Evolutionary conservation across 768 basidiomycete genomes (phyloP), one percentile per base, ranked within the genome.

Genomic region (Trametopsis cervina): DNA sequence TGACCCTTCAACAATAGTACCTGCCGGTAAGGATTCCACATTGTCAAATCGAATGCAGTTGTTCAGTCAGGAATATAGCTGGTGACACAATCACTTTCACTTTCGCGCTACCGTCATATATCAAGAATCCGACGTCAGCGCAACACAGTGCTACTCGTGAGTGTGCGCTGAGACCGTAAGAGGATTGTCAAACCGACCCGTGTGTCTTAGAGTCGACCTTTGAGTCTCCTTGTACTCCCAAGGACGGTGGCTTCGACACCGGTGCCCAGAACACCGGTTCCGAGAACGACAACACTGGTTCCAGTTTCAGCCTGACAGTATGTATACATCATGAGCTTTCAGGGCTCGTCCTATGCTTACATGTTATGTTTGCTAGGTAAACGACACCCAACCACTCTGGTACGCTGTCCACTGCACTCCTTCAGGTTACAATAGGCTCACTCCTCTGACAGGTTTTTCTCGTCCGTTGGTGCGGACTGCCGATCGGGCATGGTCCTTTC

Each of bases 191-290:
- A 39, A 12, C 27, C 24, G 12, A 23, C 18, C 22, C 2, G 20
- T 26, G 17, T 40, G 17, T n/a, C n/a, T n/a, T 20, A 53, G 52
- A 62, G 47, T 52, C 53, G 9, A 53, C 57, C 2, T 62, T 62
- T 50, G 55, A 51, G 20, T 39, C 29, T 21, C 61, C 61, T 12
- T 62, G 61, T 49, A 50, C 56, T 7, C 54, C 60, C 6, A 47
- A 47, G 27, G 17, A 35, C 10, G 58, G 53, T 42, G 61, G 61
- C 18, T 60, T 62, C 21, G 56, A 60, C 47, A 57, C 59, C 42
- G 61, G 58, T 17, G 51, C 59, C 11, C 54, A 55, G 21, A 29
- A 27, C 17, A 55, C 54, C 10, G 52, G 52, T 2, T 53, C 47
- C n/a, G 42, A 36, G 6, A 45, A 40, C 18, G 21, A 41, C 13